These are phyloP conservation scores for Microstegium vimineum DNA, from an alignment of 176 grass and related monocot genomes.

Conservation along the genomic window DNA sequence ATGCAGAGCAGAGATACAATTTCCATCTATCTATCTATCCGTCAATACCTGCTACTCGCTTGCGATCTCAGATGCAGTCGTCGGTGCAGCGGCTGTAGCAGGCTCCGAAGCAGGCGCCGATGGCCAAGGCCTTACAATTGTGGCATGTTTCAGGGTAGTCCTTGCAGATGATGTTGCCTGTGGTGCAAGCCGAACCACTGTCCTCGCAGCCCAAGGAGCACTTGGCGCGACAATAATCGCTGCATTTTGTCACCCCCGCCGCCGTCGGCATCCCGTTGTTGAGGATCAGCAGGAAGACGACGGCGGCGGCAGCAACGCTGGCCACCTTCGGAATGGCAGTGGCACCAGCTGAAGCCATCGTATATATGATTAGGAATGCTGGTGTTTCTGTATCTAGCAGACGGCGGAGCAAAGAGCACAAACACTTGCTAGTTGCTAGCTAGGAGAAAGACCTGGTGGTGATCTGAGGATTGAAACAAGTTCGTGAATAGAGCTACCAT, in stretches of 20 bases:
- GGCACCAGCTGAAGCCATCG: background rate
- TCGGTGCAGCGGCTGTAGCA: background rate
- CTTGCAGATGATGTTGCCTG: background rate
- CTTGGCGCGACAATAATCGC: background rate
- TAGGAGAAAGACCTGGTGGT: background rate
- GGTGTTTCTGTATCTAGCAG: no score
- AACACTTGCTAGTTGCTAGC: background rate
- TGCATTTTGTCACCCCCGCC: background rate
- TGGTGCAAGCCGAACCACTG: no score
- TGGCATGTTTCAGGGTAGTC: background rate
- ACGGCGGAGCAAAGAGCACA: background rate
- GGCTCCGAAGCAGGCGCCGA: background rate
- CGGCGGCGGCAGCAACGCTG: background rate
- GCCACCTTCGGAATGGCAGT: background rate
- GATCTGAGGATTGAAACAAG: background rate
- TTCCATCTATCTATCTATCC: background rate
- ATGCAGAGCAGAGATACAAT: background rate
- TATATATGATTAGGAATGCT: no score
- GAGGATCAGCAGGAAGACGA: background rate
- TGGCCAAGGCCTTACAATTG: background rate
- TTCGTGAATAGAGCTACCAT: background rate
- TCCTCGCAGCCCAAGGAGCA: no score
- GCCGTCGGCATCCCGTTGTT: background rate
- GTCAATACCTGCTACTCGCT: background rate
- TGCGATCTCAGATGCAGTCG: background rate